Conservation (phyloP, 495 filamentous ascomycete species). For the Aspergillus ostianus region DNA sequence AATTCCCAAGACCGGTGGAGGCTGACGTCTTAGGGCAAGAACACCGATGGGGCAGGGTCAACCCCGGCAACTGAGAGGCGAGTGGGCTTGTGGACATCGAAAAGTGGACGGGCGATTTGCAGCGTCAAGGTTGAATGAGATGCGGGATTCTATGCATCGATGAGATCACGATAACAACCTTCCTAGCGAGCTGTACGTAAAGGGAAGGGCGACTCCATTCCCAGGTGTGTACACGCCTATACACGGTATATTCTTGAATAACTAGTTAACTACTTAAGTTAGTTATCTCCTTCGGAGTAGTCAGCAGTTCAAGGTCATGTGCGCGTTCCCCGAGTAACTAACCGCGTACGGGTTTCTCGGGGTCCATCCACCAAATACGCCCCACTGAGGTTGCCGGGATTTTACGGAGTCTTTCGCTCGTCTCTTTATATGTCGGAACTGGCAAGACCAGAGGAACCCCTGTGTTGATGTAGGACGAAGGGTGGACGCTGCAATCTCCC, state of each 20-base stretch:
- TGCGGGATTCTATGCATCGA: slow-evolving; percentile 5
- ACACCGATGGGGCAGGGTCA: background rate
- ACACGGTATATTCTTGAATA: too few species aligned
- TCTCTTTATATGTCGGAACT: too few species aligned
- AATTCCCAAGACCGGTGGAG: background rate
- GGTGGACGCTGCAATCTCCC: background rate
- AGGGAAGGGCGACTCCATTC: too few species aligned
- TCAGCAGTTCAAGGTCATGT: slow-evolving; percentile 10
- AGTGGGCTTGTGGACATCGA: background rate
- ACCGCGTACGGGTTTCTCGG: slow-evolving; percentile 11
- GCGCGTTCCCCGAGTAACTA: slow-evolving; percentile 26
- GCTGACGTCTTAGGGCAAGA: background rate
- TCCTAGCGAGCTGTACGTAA: slow-evolving; percentile 4
- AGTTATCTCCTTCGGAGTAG: too few species aligned
- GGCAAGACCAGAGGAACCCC: too few species aligned
- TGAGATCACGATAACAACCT: slow-evolving; percentile 12
- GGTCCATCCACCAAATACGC: slow-evolving; percentile 6
- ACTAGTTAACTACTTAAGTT: too few species aligned
- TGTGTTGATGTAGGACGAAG: background rate
- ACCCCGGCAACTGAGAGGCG: background rate
- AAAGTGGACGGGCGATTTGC: background rate
- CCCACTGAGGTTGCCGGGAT: slow-evolving; percentile 17
- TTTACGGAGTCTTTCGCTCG: slow-evolving; percentile 9
- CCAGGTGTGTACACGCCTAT: too few species aligned
- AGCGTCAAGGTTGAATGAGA: background rate